Base-by-base conservation (phyloP, 2,329 filamentous ascomycete species). In the Penicillium sp. region DNA sequence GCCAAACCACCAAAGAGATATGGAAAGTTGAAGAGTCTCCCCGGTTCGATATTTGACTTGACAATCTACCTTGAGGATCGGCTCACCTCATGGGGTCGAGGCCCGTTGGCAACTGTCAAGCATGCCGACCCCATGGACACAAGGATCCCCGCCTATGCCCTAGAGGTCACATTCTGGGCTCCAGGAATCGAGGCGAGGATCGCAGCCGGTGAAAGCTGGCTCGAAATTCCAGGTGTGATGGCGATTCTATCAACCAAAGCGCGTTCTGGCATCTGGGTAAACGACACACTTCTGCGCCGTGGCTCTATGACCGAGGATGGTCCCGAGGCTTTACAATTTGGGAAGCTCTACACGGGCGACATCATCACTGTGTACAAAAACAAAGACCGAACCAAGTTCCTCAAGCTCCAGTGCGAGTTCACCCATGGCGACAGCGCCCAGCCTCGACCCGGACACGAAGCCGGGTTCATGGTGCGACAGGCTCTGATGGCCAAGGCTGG, bases 231-330 rank as follows among this genome's bases (percentile, higher is more conserved):
- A 2, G 82, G 84, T 13, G 78, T 87, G 2, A 87, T 87, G 66
- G 82, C 85, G 4, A 89, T 92, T 60, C 86, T 97, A 50, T 88
- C 89, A 1, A 95, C 91, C 4, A 91, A 92, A 66, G 89, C 90
- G 4, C 88, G 86, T 7, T 80, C 81, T 29, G 90, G 91, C 21
- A 90, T 97, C 61, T 82, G 80, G 64, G 81, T 97, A 69, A 97
- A 97, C 67, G 86, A 84, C 29, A 81, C 84, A n/a, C 79, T 81
- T 41, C 76, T 97, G 25, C 77, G 74, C 2, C 84, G 86, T 2
- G 77, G 84, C 38, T 71, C 79, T 9, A 82, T 82, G 59, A 80
- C 84, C 57, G 80, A 82, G 3, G 75, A 78, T 27, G 79, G 81
- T 0, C 78, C 78, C 10, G 79, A 81, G 10, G 80, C 78, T 15